phyloP scores from a whole-genome alignment of 1,139 yeast species.

The Sugiyamaella sp. region DNA sequence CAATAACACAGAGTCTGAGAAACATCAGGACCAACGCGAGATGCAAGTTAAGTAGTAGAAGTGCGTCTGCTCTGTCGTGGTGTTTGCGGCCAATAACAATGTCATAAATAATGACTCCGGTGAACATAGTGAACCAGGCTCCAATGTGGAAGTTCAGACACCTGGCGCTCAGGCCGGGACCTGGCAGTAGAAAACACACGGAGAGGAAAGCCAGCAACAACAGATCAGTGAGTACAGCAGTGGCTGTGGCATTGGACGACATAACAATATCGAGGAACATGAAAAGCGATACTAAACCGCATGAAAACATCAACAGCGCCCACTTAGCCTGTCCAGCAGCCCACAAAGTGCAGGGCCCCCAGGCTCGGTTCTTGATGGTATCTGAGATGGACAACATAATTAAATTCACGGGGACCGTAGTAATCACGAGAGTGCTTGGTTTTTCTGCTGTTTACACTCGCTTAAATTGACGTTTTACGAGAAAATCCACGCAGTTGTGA shows the following conservation, averaged over 20 bases:
- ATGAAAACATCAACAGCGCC: background rate
- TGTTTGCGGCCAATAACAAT: background rate
- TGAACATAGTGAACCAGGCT: background rate
- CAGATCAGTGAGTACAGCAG: slow-evolving; percentile 1
- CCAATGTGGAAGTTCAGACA: background rate
- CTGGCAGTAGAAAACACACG: background rate
- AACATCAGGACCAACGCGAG: slow-evolving; percentile 4
- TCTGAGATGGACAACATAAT: background rate
- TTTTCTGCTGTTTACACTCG: no score
- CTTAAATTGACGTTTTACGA: background rate
- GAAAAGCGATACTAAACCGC: background rate
- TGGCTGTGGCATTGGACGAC: background rate
- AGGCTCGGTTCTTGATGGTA: background rate
- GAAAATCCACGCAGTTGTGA: background rate
- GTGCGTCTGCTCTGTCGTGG: slow-evolving; percentile 11
- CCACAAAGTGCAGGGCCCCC: background rate
- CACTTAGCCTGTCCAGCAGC: background rate
- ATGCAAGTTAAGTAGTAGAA: slow-evolving; percentile 8
- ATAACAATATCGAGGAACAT: slow-evolving; percentile 1
- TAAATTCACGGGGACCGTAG: no score
- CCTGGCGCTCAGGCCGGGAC: background rate
- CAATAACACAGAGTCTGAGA: background rate
- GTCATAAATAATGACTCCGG: slow-evolving; percentile 1
- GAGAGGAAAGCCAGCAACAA: background rate
- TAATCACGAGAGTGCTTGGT: no score